Percentiles rank a stretch among this genome's conserved stretches.
Conservation (phyloP, 2,329 filamentous ascomycete species). For the Beauveria sp. region DNA sequence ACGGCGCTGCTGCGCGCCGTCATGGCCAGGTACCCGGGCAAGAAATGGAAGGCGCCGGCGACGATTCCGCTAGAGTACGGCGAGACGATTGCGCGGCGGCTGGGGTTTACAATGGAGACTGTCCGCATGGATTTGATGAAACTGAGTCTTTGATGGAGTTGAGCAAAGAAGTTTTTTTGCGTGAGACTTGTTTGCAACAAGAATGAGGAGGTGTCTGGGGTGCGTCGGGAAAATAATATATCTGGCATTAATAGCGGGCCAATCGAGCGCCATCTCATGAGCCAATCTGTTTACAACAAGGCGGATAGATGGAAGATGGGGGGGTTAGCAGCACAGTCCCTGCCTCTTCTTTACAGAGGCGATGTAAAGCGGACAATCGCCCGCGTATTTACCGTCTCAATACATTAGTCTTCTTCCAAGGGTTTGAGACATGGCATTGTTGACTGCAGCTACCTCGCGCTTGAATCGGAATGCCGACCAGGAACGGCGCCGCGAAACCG, state of each 20-base stretch:
- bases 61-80: constrained; percentile 14
- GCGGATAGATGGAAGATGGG: no score
- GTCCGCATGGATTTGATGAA: constrained; percentile 14
- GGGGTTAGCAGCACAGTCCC: no score
- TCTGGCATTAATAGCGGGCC: neutral
- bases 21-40: constrained; percentile 14
- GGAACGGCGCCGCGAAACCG: neutral
- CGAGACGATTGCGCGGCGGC: constrained; percentile 10
- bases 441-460: neutral
- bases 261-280: neutral
- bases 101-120: constrained; percentile 5
- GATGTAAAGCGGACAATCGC: no score
- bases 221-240: no score
- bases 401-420: no score
- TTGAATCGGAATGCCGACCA: neutral
- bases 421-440: no score
- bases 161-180: neutral
- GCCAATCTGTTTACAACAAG: neutral
- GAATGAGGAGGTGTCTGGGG: neutral
- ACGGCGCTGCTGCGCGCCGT: constrained; percentile 15
- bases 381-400: no score
- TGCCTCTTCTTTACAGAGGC: no score
- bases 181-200: neutral
- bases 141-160: neutral
- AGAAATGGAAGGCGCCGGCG: constrained; percentile 12